Evolutionary conservation across 352 stramenopile species (phyloP).

Genomic region (Phytophthora chlamydospora): DNA sequence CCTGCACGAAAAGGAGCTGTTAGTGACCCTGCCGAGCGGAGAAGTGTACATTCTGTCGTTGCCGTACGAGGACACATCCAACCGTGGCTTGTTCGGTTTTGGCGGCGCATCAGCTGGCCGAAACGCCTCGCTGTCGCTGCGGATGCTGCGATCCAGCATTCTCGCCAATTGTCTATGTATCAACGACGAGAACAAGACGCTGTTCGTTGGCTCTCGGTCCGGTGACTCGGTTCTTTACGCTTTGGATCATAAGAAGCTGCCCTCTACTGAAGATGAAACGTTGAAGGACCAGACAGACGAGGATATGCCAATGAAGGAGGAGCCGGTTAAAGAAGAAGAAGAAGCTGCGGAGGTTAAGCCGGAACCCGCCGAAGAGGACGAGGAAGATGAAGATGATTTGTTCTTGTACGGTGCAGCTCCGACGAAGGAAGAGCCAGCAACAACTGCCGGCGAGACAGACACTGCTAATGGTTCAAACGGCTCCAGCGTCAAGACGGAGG

Average conservation of each 20-base stretch:
- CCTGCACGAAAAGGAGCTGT: conserved; percentile 68
- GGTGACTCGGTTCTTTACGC: conserved; percentile 80
- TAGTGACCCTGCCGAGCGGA: conserved; percentile 65
- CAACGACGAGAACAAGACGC: conserved; percentile 62
- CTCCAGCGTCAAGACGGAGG: conserved; percentile 24
- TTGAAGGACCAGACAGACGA: conserved; percentile 30
- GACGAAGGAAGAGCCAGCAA: conserved; percentile 30
- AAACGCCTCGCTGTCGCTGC: conserved; percentile 53
- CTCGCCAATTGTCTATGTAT: conserved; percentile 66
- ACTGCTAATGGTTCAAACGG: conserved; percentile 13
- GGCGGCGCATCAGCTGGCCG: conserved; percentile 25
- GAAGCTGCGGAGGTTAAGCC: conserved; percentile 13
- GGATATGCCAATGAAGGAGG: conserved; percentile 32
- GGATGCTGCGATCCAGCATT: conserved; percentile 55
- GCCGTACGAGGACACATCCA: conserved; percentile 60
- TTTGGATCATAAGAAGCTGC: conserved; percentile 47
- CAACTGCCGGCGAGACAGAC: conserved; percentile 1
- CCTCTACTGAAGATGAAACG: conserved; percentile 23
- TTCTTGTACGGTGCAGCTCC: conserved; percentile 71
- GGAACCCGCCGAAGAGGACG: conserved; percentile 35
- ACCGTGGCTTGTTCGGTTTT: conserved; percentile 40
- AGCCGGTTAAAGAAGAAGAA: conserved; percentile 27
- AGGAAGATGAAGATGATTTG: conserved; percentile 79
- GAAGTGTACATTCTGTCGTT: conserved; percentile 71
- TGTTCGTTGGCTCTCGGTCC: conserved; percentile 84